Evolutionary conservation across 1,284 basidiomycete species (phyloP), one percentile per base, ranked within the genome.

Genomic region (Irpex sp.): DNA sequence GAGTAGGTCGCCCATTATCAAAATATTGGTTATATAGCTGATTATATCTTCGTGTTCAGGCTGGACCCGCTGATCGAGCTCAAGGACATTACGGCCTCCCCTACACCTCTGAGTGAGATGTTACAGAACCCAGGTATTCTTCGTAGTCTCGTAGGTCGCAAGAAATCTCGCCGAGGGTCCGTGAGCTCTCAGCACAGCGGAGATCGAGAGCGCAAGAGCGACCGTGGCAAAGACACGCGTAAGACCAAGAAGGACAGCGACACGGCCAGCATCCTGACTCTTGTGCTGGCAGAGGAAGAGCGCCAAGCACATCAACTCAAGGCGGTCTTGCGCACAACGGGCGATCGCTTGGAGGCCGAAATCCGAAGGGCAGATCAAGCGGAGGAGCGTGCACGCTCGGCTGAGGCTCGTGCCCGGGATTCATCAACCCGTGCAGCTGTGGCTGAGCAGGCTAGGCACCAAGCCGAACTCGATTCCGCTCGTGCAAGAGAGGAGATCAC

Each of bases 281-380:
- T 82, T 37, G 78, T 83, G 47, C 78, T 88, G 35, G 81, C 81
- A n/a, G 86, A 88, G 65, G 85, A 87, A 70, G 85, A 88, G 70
- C 81, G 81, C 59, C 83, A 87, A 68, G 78, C 79, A 35, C 78
- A 80, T 63, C 81, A 82, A 63, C 78, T 89, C 64, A 88, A 86
- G 70, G 77, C 79, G 39, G 70, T 86, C 37, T 77, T 89, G 31
- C 79, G 80, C 60, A 76, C 74, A 57, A 81, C 85, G 4, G 80
- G 79, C 39, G 84, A 86, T 58, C 78, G 81, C 50, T 76, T 89
- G 35, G 84, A 88, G 68, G 75, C 78, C 62, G 86, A 88, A 74
- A 81, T 79, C 61, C 79, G 80, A 50, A 77, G 82, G 54, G 83
- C 81, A 31, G 81, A 83, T 59, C 77, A 81, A 46, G 82, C 83